Conservation (phyloP, 1,284 basidiomycete genomes). For the Ganoderma sinense region DNA sequence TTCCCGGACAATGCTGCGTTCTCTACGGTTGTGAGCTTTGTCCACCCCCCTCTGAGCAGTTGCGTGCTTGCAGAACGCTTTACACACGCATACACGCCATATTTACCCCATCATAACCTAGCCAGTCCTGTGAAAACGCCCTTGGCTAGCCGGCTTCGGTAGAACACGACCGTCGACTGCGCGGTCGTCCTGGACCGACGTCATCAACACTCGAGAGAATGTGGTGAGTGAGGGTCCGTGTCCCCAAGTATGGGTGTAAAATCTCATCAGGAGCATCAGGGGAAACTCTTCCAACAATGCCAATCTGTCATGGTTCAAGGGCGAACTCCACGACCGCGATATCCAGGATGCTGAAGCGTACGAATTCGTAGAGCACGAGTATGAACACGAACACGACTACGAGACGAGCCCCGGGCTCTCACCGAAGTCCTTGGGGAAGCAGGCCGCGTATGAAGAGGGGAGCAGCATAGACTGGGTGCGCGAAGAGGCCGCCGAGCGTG, state of each 20-base stretch:
- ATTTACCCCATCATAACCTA: not conserved
- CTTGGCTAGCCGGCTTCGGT: not conserved
- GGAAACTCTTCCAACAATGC: conserved; percentile 13
- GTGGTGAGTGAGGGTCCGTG: not conserved
- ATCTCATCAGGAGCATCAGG: conserved; percentile 1
- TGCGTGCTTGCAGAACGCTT: not conserved
- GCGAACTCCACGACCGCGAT: conserved; percentile 12
- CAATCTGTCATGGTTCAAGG: conserved; percentile 27
- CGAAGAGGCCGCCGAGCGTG: conserved; percentile 71
- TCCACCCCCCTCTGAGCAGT: not conserved
- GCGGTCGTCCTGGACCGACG: not conserved
- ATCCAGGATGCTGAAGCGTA: conserved; percentile 34
- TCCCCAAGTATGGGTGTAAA: not conserved
- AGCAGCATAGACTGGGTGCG: conserved; percentile 75
- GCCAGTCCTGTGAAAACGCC: not conserved
- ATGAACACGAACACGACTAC: not conserved
- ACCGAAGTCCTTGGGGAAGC: conserved; percentile 22
- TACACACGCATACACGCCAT: not conserved
- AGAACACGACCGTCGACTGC: not conserved
- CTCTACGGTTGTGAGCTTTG: not conserved
- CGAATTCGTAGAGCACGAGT: conserved; percentile 29
- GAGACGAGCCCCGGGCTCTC: conserved; percentile 20
- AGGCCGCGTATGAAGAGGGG: conserved; percentile 55
- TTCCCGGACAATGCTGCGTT: not conserved
- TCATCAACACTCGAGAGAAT: not conserved